Evolutionary conservation across 108 stramenopile genomes (phyloP).

Genomic region (Parietichytrium sp.): DNA sequence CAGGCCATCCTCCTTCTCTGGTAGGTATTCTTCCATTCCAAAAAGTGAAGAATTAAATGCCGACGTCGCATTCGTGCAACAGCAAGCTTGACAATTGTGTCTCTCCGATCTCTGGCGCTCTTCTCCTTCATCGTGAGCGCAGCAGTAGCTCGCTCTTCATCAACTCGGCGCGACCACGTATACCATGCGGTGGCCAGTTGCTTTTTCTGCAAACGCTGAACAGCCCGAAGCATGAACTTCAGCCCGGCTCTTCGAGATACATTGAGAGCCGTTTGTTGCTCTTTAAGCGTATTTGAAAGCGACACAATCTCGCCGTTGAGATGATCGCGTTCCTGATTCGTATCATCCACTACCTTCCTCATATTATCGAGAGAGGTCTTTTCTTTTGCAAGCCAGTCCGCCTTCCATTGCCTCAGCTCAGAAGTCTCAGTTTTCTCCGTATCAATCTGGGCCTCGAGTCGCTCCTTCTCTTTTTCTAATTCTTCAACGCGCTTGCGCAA

Average conservation of each 20-base stretch:
- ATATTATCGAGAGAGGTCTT: neutral
- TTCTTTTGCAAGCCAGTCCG: neutral
- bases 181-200: neutral
- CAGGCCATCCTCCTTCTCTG: neutral
- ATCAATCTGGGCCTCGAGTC: no score
- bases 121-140: no score
- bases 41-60: neutral
- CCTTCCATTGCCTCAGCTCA: constrained; percentile 10
- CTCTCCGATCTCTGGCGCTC: neutral
- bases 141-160: neutral
- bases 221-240: neutral
- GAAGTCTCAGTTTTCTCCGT: neutral
- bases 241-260: neutral
- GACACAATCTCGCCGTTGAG: neutral
- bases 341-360: neutral
- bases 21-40: neutral
- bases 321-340: neutral
- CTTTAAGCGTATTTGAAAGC: neutral
- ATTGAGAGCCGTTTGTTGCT: neutral
- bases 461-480: no score
- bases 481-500: no score
- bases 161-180: neutral
- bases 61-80: neutral
- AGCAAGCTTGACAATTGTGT: neutral
- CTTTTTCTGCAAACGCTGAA: neutral